A percentile compares a stretch with the other conserved stretches of the same genome.
These are phyloP conservation scores for Eimeria maxima DNA, from an alignment of 169 alveolate species.

Conservation along the genomic window DNA sequence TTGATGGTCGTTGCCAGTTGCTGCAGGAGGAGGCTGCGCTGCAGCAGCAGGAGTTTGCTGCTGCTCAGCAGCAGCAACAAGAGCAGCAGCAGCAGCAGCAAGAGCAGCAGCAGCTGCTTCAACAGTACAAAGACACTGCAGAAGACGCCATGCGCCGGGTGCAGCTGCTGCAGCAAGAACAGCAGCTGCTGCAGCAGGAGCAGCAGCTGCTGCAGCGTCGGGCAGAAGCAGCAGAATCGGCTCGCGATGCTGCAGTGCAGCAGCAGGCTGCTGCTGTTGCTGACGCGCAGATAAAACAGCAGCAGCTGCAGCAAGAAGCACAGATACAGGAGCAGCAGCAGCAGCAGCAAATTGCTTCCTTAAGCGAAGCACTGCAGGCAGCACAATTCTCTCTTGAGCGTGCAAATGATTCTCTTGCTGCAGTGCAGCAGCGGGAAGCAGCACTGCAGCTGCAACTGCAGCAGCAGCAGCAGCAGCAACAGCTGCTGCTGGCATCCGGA, in stretches of 20 bases:
- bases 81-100: constrained; percentile 68
- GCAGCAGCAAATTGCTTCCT: constrained; percentile 69
- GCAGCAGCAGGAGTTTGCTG: constrained; percentile 69
- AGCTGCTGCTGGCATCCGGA: background rate
- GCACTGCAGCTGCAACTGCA: constrained; percentile 63
- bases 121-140: constrained; percentile 30
- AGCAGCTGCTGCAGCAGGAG: constrained; percentile 50
- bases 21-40: constrained; percentile 74
- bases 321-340: constrained; percentile 68
- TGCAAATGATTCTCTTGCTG: constrained; percentile 50
- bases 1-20: constrained; percentile 26
- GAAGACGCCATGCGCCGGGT: constrained; percentile 1
- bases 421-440: constrained; percentile 65
- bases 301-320: constrained; percentile 53
- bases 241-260: constrained; percentile 52
- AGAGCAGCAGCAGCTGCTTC: constrained; percentile 49
- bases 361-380: constrained; percentile 1
- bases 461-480: constrained; percentile 48
- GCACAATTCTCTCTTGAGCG: constrained; percentile 4
- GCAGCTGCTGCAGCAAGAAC: constrained; percentile 66
- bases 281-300: constrained; percentile 44
- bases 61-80: constrained; percentile 59
- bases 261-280: constrained; percentile 70
- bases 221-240: constrained; percentile 49
- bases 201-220: constrained; percentile 74